phyloP scores from a whole-genome alignment of 257 asterid species.

The Scutellaria baicalensis region DNA sequence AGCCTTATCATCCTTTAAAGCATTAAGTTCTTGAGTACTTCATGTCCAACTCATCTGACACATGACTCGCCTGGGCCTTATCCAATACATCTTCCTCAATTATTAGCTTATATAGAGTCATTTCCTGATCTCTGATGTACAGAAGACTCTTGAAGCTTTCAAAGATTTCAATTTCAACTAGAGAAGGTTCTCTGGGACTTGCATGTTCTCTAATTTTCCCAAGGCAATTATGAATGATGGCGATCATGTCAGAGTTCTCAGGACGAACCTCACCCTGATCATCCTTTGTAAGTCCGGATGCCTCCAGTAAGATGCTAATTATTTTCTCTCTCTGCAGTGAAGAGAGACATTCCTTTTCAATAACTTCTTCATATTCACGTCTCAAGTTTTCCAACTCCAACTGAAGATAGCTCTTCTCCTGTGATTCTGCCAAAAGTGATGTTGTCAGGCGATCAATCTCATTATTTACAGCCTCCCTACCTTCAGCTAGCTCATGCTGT shows the following conservation, averaged over 20 bases:
- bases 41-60: slow-evolving; percentile 45
- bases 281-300: slow-evolving; percentile 52
- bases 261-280: slow-evolving; percentile 24
- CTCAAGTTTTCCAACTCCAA: slow-evolving; percentile 44
- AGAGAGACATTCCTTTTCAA: slow-evolving; percentile 34
- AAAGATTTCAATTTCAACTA: slow-evolving; percentile 27
- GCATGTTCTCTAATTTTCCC: slow-evolving; percentile 52
- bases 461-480: slow-evolving; percentile 40
- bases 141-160: slow-evolving; percentile 58
- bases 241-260: slow-evolving; percentile 34
- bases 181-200: slow-evolving; percentile 36
- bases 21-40: slow-evolving; percentile 39
- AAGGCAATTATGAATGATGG: slow-evolving; percentile 47
- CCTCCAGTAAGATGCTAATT: slow-evolving; percentile 52
- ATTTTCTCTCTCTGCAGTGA: slow-evolving; percentile 52
- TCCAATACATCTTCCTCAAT: slow-evolving; percentile 54
- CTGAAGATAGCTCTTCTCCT: slow-evolving; percentile 56
- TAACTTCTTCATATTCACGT: slow-evolving; percentile 34
- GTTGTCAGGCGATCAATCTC: slow-evolving; percentile 52
- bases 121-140: slow-evolving; percentile 57
- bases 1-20: slow-evolving; percentile 49
- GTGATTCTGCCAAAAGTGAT: slow-evolving; percentile 52
- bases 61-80: slow-evolving; percentile 31
- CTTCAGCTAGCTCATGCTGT: slow-evolving; percentile 44
- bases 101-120: slow-evolving; percentile 44